Percentiles rank a stretch among this genome's conserved stretches.
These are phyloP conservation scores for Neofusicoccum sp. DNA, from an alignment of 2,329 filamentous ascomycete genomes.

Conservation along the genomic window DNA sequence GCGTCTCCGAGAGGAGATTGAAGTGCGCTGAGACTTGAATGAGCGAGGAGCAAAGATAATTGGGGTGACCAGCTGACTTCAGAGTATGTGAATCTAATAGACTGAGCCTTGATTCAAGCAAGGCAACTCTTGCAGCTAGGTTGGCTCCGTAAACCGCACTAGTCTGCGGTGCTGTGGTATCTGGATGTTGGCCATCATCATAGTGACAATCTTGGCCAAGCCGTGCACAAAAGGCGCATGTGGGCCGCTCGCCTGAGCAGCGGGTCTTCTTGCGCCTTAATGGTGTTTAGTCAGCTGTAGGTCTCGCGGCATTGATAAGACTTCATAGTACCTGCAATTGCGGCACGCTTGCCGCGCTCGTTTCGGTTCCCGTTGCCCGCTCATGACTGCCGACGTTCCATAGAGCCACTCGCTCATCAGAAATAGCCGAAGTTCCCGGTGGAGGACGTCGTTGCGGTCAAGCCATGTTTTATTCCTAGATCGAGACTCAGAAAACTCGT, in stretches of 20 bases:
- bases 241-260: constrained; percentile 20
- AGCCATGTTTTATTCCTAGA: too few species aligned
- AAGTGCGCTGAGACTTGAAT: too few species aligned
- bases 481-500: too few species aligned
- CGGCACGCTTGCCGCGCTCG: constrained; percentile 20
- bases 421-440: too few species aligned
- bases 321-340: constrained; percentile 16
- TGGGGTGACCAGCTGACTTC: background rate
- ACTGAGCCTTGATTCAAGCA: background rate
- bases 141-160: background rate
- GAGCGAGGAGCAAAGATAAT: background rate
- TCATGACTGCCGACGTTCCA: background rate
- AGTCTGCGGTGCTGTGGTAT: background rate
- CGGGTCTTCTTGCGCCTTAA: constrained; percentile 20
- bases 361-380: constrained; percentile 18
- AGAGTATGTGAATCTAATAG: background rate
- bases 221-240: constrained; percentile 19
- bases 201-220: constrained; percentile 19
- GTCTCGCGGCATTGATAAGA: background rate
- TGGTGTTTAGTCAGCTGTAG: background rate
- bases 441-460: too few species aligned
- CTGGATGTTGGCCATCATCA: constrained; percentile 5
- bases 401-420: too few species aligned
- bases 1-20: too few species aligned
- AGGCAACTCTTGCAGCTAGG: background rate